These are phyloP conservation scores for Nicotiana tabacum DNA, from an alignment of 257 asterid genomes.

Conservation along the genomic window DNA sequence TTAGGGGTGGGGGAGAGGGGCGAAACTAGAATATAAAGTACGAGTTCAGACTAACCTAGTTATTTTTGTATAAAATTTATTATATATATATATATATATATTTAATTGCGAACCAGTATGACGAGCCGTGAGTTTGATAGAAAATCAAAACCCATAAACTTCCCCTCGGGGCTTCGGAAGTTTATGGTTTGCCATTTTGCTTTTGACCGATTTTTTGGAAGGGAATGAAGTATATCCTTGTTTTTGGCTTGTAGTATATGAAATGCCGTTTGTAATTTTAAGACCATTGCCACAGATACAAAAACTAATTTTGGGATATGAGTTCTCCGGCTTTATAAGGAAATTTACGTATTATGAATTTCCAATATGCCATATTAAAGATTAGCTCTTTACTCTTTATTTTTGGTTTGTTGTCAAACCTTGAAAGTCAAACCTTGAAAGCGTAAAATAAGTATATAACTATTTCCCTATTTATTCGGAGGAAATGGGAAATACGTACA, in stretches of 20 bases:
- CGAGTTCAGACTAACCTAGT: no score
- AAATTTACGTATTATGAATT: background rate
- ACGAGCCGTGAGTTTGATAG: no score
- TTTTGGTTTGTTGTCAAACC: background rate
- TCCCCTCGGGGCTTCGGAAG: background rate
- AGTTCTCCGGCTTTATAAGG: background rate
- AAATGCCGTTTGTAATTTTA: background rate
- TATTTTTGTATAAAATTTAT: no score
- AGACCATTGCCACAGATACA: background rate
- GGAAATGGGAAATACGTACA: no score
- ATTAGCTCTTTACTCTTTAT: background rate
- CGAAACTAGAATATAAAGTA: no score
- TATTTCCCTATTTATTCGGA: no score
- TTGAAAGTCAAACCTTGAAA: no score
- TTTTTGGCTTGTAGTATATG: background rate
- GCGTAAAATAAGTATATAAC: no score
- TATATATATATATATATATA: no score
- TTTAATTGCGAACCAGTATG: no score
- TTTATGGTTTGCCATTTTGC: background rate
- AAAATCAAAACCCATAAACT: no score
- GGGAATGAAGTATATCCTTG: background rate
- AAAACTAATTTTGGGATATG: background rate
- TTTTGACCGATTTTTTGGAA: background rate
- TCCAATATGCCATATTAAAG: background rate
- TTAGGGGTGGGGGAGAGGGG: no score